Evolutionary conservation across 2,329 filamentous ascomycete genomes (phyloP).

Genomic region (Cytospora piceae): DNA sequence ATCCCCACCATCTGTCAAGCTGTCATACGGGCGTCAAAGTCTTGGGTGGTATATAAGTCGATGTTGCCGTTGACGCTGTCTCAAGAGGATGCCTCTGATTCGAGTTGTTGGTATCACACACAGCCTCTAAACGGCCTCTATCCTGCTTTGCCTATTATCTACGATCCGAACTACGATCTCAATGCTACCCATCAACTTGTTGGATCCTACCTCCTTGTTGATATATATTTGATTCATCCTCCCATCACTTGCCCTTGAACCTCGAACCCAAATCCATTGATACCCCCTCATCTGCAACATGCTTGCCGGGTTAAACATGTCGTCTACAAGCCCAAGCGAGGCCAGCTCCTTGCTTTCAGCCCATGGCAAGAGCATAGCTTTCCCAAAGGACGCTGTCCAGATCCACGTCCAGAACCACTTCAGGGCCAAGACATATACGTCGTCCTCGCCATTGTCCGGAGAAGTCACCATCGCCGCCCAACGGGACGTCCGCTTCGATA

Average conservation of each 20-base stretch:
- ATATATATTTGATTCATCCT: not conserved
- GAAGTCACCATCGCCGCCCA: slow-evolving; percentile 50
- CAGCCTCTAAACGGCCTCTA: not conserved
- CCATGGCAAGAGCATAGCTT: slow-evolving; percentile 29
- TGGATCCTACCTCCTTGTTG: not conserved
- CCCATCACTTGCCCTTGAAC: not conserved
- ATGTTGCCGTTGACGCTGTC: not conserved
- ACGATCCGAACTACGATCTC: not conserved
- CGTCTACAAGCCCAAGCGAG: slow-evolving; percentile 29
- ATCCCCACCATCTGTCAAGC: slow-evolving; percentile 7
- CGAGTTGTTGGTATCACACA: slow-evolving; percentile 6
- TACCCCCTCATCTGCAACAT: slow-evolving; percentile 4
- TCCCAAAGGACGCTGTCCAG: slow-evolving; percentile 46
- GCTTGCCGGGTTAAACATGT: slow-evolving; percentile 21
- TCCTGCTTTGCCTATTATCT: not conserved
- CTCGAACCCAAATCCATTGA: slow-evolving; percentile 2
- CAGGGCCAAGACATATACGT: slow-evolving; percentile 59
- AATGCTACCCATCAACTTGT: not conserved
- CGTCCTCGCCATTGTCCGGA: slow-evolving; percentile 55
- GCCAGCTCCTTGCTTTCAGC: slow-evolving; percentile 27
- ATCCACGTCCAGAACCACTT: slow-evolving; percentile 59
- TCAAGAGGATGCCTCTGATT: slow-evolving; percentile 9
- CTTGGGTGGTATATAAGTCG: not conserved
- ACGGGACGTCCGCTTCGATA: slow-evolving; percentile 54
- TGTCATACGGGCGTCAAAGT: not conserved